Base-by-base conservation (phyloP, 352 stramenopile species). In the Globisporangium camurandrum region DNA sequence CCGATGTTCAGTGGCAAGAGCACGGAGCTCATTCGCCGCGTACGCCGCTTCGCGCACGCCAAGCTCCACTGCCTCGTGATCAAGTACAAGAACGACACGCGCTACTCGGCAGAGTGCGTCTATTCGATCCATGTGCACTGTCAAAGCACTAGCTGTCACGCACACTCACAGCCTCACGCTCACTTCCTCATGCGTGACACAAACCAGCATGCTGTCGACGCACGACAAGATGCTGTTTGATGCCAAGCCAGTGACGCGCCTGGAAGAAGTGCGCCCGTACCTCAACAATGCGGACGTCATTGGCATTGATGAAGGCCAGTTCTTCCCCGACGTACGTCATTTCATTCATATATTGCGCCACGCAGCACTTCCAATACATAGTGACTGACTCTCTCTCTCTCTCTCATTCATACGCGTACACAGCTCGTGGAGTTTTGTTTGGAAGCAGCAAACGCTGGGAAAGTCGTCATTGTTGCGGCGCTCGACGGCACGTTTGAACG, bases 1-100 rank as follows among this genome's bases (percentile, higher is more conserved):
- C 80, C 83, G 48, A 93, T 93, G 83, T 93, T 92, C 61, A 92
- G 79, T 52, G 83, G 83, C 60, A 93, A 93, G 60, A 89, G 72
- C 57, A 93, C 80, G 38, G 83, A 93, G 58, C 78, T 93, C 57
- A 82, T 93, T 50, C 80, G 83, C 36, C 77, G 83, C 49, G 80
- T 90, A 46, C 78, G 79, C 30, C 73, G 83, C 40, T 90, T 86
- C 62, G 70, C 84, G 50, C 78, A 92, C 61, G 75, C 80, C 45
- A 82, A 85, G 54, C 71, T 88, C 42, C 56, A 80, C 54, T 89
- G 76, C 46, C 71, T 93, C 39, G 72, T 93, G 33, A 64, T 93
- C 60, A 91, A 91, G 49, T 88, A 80, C 56, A 77, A 75, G 60
- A 81, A 87, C 50, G 82, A 93, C 57, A 74, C 61, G 20, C 75